A percentile compares a stretch with the other conserved stretches of the same genome.
These are phyloP conservation scores for Pilasporangium apinafurcum DNA, from an alignment of 352 stramenopile genomes.

Conservation along the genomic window DNA sequence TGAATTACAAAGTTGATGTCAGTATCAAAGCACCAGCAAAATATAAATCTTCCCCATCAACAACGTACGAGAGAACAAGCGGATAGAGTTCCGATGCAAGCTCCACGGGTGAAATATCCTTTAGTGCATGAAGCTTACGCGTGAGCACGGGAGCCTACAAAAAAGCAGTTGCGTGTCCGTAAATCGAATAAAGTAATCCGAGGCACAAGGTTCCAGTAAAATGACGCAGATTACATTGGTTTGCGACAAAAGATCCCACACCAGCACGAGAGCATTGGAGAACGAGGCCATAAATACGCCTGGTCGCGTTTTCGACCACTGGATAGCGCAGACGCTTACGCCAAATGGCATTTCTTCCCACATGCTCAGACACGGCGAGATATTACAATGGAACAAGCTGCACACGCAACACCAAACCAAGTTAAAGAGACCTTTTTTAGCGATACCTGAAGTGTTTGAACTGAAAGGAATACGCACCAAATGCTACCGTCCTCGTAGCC, in stretches of 20 bases:
- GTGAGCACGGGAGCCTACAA: conserved; percentile 21
- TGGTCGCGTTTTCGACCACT: conserved; percentile 47
- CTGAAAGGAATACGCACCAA: conserved; percentile 12
- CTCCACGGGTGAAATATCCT: conserved; percentile 11
- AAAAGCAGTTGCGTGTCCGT: background rate
- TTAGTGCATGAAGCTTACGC: conserved; percentile 14
- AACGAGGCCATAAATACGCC: conserved; percentile 53
- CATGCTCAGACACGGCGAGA: conserved; percentile 24
- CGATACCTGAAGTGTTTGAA: too few species aligned
- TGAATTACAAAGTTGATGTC: conserved; percentile 7
- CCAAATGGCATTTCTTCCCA: conserved; percentile 50
- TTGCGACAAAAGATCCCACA: conserved; percentile 51
- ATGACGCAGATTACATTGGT: conserved; percentile 24
- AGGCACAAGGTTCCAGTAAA: background rate
- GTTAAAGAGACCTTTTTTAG: background rate
- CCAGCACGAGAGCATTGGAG: conserved; percentile 29
- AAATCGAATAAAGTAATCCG: background rate
- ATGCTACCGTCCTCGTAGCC: conserved; percentile 55
- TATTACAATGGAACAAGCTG: conserved; percentile 39
- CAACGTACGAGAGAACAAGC: conserved; percentile 34
- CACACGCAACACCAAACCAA: background rate
- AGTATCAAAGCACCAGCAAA: background rate
- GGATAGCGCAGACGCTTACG: conserved; percentile 26
- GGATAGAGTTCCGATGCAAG: conserved; percentile 27
- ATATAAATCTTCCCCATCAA: background rate